A percentile compares a stretch with the other conserved stretches of the same genome.
Conservation (phyloP, 345 rosid species). For the Citrus reticulata region DNA sequence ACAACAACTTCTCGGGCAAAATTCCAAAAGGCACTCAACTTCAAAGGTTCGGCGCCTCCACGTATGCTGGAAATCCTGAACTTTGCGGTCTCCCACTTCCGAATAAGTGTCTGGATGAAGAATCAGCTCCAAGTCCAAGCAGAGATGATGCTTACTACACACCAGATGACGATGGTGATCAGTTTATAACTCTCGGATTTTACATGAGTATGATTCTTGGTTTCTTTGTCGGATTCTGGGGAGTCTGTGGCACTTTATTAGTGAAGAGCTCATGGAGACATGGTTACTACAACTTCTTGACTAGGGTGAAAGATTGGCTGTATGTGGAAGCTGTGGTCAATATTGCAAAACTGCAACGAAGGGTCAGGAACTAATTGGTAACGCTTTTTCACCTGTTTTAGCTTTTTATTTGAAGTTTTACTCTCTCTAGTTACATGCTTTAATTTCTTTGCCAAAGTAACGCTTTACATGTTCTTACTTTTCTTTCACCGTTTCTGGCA, state of each 20-base stretch:
- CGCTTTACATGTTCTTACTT: neutral
- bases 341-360: neutral
- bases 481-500: neutral
- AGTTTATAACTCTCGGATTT: neutral
- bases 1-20: constrained; percentile 17
- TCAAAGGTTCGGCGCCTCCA: neutral
- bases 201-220: neutral
- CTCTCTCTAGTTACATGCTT: no score
- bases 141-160: neutral
- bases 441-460: no score
- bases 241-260: neutral
- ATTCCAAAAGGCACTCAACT: constrained; percentile 16
- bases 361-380: neutral
- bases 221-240: neutral
- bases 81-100: neutral
- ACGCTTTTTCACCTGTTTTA: neutral
- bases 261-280: neutral
- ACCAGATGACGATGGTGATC: neutral
- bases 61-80: neutral
- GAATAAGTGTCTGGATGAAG: neutral
- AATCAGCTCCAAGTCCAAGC: neutral
- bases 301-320: neutral
- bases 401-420: neutral
- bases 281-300: neutral
- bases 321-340: neutral